Base-by-base conservation (phyloP, 352 stramenopile species). In the Aphanomyces invadans region DNA sequence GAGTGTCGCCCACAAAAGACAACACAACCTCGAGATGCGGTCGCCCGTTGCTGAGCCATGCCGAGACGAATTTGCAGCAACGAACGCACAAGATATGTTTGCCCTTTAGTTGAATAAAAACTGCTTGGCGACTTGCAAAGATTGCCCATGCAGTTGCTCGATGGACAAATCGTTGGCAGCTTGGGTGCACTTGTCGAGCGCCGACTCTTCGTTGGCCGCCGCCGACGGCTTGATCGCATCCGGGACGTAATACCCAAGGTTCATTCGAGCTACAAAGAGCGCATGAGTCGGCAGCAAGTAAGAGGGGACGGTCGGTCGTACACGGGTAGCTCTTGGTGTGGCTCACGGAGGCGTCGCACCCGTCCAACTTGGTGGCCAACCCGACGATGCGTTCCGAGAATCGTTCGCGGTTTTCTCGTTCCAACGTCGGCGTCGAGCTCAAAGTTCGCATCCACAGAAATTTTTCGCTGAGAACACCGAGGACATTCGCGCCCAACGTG, bases 401-500 rank as follows among this genome's bases (percentile, higher is more conserved):
- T 7, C 87, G 84, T 51, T 96, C 88, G 36, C 88, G 83, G 68
- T 95, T 93, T 70, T 96, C 88, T 2, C 77, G 85, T 62, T 96
- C 88, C 51, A 94, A 82, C 82, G 92, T 93, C 36, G 84, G 86
- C 68, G 93, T 95, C 29, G 88, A 92, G 68, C 84, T 95, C 52
- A 97, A 75, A 46, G 86, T 94, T 49, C 85, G 83, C 80, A 94
- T 90, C 92, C 92, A 98, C 42, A 97, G 65, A 49, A 97, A 96
- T 70, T 97, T 90, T 59, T 97, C 83, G 19, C 85, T 97, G n/a
- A 98, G 73, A 28, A 96, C 81, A 71, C 81, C 91, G 60, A 98
- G 84, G 28, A 98, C 90, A 65, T 90, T 84, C 11, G 90, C 89
- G 7, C 90, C 89, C 21, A 97, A 74, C 15, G 78, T 83, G 59